Evolutionary conservation across 768 basidiomycete genomes (phyloP).

Genomic region (Flagelloscypha sp.): DNA sequence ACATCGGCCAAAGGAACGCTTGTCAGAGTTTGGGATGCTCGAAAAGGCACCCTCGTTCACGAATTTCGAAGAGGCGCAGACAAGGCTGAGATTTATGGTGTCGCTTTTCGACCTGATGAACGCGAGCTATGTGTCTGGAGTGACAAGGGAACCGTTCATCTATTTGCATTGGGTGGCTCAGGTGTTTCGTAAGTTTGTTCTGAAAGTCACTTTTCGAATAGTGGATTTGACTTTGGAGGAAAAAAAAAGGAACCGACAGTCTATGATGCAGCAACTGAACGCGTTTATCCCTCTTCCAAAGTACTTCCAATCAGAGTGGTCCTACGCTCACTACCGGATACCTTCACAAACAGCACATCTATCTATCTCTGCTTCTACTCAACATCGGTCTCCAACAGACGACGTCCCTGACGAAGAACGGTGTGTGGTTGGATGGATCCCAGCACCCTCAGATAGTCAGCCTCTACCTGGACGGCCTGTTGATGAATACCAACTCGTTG

Average conservation of each 20-base stretch:
- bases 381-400: constrained; percentile 42
- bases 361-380: constrained; percentile 60
- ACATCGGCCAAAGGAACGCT: constrained; percentile 80
- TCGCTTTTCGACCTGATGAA: constrained; percentile 82
- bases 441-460: constrained; percentile 33
- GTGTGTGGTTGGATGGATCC: constrained; percentile 83
- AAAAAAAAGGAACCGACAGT: constrained; percentile 66
- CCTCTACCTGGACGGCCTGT: constrained; percentile 14
- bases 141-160: constrained; percentile 90
- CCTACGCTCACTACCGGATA: constrained; percentile 87
- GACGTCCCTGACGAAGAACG: constrained; percentile 76
- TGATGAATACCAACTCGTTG: constrained; percentile 68
- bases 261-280: constrained; percentile 69
- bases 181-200: constrained; percentile 51
- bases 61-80: constrained; percentile 85
- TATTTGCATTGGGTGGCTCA: constrained; percentile 67
- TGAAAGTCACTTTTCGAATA: constrained; percentile 2
- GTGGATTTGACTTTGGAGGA: too few species aligned
- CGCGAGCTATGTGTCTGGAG: constrained; percentile 86
- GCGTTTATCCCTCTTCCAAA: constrained; percentile 79
- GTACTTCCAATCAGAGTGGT: constrained; percentile 96
- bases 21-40: constrained; percentile 78
- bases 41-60: constrained; percentile 61
- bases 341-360: constrained; percentile 80
- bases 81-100: constrained; percentile 86